Conservation (phyloP, 208 protist species). For the Naegleria fowleri region DNA sequence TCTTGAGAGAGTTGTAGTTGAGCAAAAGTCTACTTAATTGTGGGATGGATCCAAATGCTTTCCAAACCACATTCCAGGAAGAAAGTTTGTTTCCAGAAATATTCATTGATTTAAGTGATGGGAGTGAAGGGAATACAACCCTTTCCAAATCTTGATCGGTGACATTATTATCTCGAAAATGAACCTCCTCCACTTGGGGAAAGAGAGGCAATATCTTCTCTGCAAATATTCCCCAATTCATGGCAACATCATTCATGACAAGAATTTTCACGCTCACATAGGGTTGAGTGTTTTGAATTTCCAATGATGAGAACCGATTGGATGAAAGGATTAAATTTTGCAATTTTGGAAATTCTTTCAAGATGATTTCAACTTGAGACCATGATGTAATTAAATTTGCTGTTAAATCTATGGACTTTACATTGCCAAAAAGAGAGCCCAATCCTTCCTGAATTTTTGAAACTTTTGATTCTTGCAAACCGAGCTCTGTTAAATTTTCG, state of each 20-base stretch:
- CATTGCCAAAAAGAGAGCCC: neutral
- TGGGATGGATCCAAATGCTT: neutral
- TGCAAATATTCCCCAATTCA: neutral
- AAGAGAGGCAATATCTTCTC: neutral
- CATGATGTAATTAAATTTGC: neutral
- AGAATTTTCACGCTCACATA: neutral
- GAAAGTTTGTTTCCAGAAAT: neutral
- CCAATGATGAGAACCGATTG: neutral
- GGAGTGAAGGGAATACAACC: neutral
- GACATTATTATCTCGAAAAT: conserved; percentile 10
- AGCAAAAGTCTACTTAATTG: neutral
- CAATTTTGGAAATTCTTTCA: conserved; percentile 14
- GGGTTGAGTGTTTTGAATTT: neutral
- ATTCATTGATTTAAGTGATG: neutral
- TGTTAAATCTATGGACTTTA: neutral
- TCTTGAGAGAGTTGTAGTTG: neutral
- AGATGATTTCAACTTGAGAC: neutral
- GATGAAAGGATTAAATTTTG: neutral
- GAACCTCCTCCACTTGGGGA: neutral
- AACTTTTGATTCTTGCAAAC: neutral
- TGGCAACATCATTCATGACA: neutral
- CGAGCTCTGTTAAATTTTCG: neutral
- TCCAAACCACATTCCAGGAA: neutral
- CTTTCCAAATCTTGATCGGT: neutral
- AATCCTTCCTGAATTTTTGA: neutral